These are phyloP conservation scores for Salisapilia sapeloensis DNA, from an alignment of 352 stramenopile genomes.

Conservation along the genomic window DNA sequence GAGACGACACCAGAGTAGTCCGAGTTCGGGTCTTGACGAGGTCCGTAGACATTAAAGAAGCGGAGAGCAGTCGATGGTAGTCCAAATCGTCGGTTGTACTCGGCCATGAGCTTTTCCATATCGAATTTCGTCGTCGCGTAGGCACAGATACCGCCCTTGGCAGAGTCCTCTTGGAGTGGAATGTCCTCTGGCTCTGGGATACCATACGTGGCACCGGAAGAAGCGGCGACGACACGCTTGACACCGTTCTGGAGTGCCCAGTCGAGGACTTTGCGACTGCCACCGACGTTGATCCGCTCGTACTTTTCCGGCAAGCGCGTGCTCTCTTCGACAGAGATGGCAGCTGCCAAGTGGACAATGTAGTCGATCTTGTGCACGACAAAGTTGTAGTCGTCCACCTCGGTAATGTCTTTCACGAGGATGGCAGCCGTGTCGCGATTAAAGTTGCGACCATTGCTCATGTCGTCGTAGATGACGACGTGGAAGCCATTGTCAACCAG, in stretches of 20 bases:
- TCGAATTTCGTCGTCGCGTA: constrained; percentile 76
- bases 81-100: constrained; percentile 47
- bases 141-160: constrained; percentile 59
- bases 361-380: constrained; percentile 78
- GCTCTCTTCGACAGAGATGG: constrained; percentile 76
- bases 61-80: constrained; percentile 61
- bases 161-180: constrained; percentile 48
- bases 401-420: constrained; percentile 72
- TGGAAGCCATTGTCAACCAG: constrained; percentile 58
- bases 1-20: constrained; percentile 73
- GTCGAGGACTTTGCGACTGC: constrained; percentile 64
- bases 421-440: constrained; percentile 52
- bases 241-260: constrained; percentile 57
- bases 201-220: constrained; percentile 63
- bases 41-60: constrained; percentile 78
- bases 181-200: constrained; percentile 42
- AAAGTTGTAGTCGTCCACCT: constrained; percentile 59
- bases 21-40: constrained; percentile 64
- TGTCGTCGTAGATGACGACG: constrained; percentile 76
- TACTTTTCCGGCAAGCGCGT: constrained; percentile 76
- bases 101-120: constrained; percentile 66
- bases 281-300: constrained; percentile 70
- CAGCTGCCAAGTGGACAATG: constrained; percentile 64
- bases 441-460: constrained; percentile 81
- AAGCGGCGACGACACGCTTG: constrained; percentile 65